Percentiles rank a stretch among this genome's conserved stretches.
These are phyloP conservation scores for Spirogloea muscicola DNA, from an alignment of 139 green algal genomes.

Conservation along the genomic window DNA sequence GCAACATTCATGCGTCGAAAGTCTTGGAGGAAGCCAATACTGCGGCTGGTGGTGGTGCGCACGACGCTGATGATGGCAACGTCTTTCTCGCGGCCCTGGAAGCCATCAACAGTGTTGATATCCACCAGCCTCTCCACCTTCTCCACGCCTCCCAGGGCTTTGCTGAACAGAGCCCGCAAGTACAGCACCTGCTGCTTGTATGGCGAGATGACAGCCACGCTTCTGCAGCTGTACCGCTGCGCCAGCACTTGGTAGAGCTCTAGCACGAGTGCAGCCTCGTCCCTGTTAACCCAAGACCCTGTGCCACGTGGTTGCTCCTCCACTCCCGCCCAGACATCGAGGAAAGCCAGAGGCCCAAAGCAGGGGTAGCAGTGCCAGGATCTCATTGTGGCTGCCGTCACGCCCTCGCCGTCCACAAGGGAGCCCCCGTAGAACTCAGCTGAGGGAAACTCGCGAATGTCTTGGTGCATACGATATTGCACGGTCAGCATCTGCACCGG, in stretches of 20 bases:
- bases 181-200: constrained; percentile 88
- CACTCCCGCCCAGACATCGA: constrained; percentile 63
- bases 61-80: constrained; percentile 82
- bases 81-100: constrained; percentile 85
- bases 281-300: constrained; percentile 57
- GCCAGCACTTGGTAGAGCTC: constrained; percentile 50
- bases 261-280: constrained; percentile 64
- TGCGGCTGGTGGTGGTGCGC: constrained; percentile 14
- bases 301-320: constrained; percentile 45
- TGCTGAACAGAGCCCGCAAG: constrained; percentile 53
- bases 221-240: constrained; percentile 44
- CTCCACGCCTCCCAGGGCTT: constrained; percentile 59
- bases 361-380: constrained; percentile 65
- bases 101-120: constrained; percentile 93
- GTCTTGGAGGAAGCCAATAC: constrained; percentile 61
- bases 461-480: constrained; percentile 56
- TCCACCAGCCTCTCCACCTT: constrained; percentile 67
- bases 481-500: constrained; percentile 48
- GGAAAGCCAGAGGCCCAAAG: constrained; percentile 80
- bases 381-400: constrained; percentile 51
- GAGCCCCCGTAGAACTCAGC: constrained; percentile 48
- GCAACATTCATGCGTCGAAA: constrained; percentile 87
- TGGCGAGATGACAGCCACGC: constrained; percentile 82
- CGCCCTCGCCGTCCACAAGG: constrained; percentile 42
- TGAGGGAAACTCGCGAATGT: constrained; percentile 53